Conservation (phyloP, 768 basidiomycete species). For the Cubamyces lactineus region DNA sequence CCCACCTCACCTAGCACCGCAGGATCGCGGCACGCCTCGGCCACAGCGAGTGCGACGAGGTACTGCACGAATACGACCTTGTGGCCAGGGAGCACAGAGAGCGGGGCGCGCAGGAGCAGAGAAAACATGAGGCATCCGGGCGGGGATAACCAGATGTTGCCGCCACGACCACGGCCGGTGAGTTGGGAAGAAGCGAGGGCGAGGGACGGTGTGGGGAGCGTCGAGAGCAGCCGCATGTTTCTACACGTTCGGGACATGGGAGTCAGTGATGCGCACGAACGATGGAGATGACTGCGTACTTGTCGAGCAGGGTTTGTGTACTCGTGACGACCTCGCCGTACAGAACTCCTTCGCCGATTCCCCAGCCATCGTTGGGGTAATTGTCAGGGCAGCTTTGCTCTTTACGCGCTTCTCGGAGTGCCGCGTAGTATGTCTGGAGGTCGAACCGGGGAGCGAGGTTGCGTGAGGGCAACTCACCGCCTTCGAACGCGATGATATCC, state of each 20-base stretch:
- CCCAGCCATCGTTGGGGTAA: slow-evolving; percentile 43
- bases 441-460: slow-evolving; percentile 77
- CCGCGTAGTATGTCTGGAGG: slow-evolving; percentile 58
- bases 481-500: slow-evolving; percentile 56
- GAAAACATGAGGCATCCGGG: slow-evolving; percentile 88
- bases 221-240: slow-evolving; percentile 71
- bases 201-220: slow-evolving; percentile 74
- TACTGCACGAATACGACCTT: slow-evolving; percentile 94
- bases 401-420: slow-evolving; percentile 43
- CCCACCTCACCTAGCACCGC: slow-evolving; percentile 55
- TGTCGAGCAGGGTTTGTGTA: slow-evolving; percentile 93
- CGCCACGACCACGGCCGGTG: slow-evolving; percentile 84
- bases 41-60: slow-evolving; percentile 86
- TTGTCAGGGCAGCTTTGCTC: slow-evolving; percentile 31
- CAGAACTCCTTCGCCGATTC: slow-evolving; percentile 75
- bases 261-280: background rate
- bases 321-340: slow-evolving; percentile 92
- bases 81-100: slow-evolving; percentile 52
- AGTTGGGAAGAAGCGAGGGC: slow-evolving; percentile 89
- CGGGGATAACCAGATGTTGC: slow-evolving; percentile 92
- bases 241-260: slow-evolving; percentile 43
- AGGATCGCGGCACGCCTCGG: slow-evolving; percentile 74
- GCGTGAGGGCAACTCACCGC: slow-evolving; percentile 49
- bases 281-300: slow-evolving; percentile 52
- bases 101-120: slow-evolving; percentile 63